Base-by-base conservation (phyloP, 2,329 filamentous ascomycete species). In the Bipolaris bicolor region DNA sequence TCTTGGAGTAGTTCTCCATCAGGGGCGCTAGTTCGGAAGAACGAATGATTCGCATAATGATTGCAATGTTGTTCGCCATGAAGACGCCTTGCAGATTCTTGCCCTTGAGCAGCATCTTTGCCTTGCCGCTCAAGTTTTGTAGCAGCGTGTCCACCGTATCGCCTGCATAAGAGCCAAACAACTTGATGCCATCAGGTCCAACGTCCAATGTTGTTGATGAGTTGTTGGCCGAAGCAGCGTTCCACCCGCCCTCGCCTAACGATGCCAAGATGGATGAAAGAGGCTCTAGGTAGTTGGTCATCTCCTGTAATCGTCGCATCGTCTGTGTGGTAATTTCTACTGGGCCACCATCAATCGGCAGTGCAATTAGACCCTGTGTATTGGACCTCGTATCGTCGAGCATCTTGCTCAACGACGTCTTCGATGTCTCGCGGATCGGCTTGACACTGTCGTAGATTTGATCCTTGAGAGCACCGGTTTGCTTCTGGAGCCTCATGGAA, bases 161-260 rank as follows among this genome's bases (percentile, higher is more conserved):
- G 20, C 88, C 83, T 66, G 92, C 91, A 74, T 98, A 99, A 73
- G 96, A 88, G 1, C 90, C 89, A 67, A 99, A 92, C 15, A 99
- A 88, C 52, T 94, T 88, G 62, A 88, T 87, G 29, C 93, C 93
- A 71, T 98, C 93, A 3, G 93, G 92, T 13, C 90, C 88, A 33
- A 97, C 88, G 70, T 98, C 94, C 29, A 92, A 81, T 49, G 88
- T 90, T 40, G 90, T 86, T 5, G 81, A 81, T 6, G 84, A 86
- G 3, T 83, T 83, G 10, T 85, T 84, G 9, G 83, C 80, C 40
- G 82, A 78, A 9, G 76, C 59, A 1, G 72, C 62, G 29, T 79
- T 80, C 95, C 95, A 99, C 34, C 94, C 94, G 1, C 93, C 92
- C 68, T 98, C 93, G 16, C 95, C 95, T 9, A 99, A 80, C 0